A percentile compares a stretch with the other conserved stretches of the same genome.
phyloP scores from a whole-genome alignment of 805 yeast species.

The Sugiyamaella boreocaroliniensis region DNA sequence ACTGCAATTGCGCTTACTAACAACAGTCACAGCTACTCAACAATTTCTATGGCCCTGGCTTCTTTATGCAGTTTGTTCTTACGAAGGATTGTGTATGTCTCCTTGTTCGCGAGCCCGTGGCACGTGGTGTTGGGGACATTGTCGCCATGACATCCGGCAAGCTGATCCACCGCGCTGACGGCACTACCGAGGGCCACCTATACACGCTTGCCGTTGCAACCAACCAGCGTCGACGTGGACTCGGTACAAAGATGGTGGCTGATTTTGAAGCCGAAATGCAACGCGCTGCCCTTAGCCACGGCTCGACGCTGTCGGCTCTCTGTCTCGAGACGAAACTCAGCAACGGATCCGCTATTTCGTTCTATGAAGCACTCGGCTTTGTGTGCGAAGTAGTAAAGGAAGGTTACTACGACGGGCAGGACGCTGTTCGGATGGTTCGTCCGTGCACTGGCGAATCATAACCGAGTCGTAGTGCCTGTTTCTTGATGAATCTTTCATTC shows the following conservation, averaged over 20 bases:
- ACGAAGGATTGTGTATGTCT: slow-evolving; percentile 12
- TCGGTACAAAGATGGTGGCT: slow-evolving; percentile 13
- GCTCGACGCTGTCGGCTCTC: slow-evolving; percentile 4
- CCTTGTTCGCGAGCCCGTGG: slow-evolving; percentile 1
- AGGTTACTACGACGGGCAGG: slow-evolving; percentile 6
- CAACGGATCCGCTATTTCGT: slow-evolving; percentile 9
- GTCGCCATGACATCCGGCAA: slow-evolving; percentile 8
- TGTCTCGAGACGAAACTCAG: slow-evolving; percentile 10
- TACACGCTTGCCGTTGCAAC: slow-evolving; percentile 20
- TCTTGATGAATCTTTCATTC: slow-evolving; percentile 20
- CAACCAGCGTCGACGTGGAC: slow-evolving; percentile 16
- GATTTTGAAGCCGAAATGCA: slow-evolving; percentile 12
- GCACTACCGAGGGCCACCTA: slow-evolving; percentile 15
- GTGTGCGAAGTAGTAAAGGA: not conserved
- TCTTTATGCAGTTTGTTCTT: slow-evolving; percentile 19
- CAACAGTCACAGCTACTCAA: slow-evolving; percentile 3
- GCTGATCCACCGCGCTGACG: slow-evolving; percentile 7
- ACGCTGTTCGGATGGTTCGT: slow-evolving; percentile 25
- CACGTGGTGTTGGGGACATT: slow-evolving; percentile 12
- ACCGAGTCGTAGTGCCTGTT: too few species aligned
- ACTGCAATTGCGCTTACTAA: not conserved
- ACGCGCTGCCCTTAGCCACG: slow-evolving; percentile 1
- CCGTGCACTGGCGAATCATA: slow-evolving; percentile 38
- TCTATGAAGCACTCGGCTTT: slow-evolving; percentile 16
- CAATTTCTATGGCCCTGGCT: slow-evolving; percentile 12